Conservation (phyloP, 2,329 filamentous ascomycete species). For the Hypomyces rosellus region DNA sequence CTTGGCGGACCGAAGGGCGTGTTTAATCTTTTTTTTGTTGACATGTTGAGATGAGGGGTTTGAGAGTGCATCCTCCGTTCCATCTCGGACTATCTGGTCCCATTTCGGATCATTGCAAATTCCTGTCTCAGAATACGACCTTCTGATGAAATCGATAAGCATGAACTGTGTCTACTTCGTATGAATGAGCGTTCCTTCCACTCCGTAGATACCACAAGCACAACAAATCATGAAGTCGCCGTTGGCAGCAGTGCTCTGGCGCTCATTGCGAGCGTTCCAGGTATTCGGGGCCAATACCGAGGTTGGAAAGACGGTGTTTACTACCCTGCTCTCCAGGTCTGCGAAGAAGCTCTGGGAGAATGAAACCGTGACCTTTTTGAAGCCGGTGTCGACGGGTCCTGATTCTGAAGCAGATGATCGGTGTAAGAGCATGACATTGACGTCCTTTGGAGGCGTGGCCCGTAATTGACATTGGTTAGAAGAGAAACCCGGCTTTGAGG, state of each 20-base stretch:
- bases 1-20: neutral
- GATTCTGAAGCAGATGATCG: conserved; percentile 62
- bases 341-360: conserved; percentile 40
- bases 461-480: neutral
- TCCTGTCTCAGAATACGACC: too few relatives aligned
- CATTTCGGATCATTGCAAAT: neutral
- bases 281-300: conserved; percentile 80
- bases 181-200: too few relatives aligned
- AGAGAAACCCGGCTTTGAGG: too few relatives aligned
- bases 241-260: conserved; percentile 58
- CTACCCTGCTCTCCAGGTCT: conserved; percentile 63
- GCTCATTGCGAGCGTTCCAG: conserved; percentile 62
- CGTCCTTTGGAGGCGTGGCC: neutral
- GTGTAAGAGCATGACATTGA: conserved; percentile 35
- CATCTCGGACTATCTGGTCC: too few relatives aligned
- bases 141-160: too few relatives aligned
- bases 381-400: conserved; percentile 75
- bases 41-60: neutral
- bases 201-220: too few relatives aligned
- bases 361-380: conserved; percentile 59
- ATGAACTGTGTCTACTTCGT: too few relatives aligned
- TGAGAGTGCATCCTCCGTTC: neutral
- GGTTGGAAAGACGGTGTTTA: conserved; percentile 78
- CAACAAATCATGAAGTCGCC: conserved; percentile 27
- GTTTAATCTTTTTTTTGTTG: neutral